Conservation (phyloP, 768 basidiomycete species). For the Jaapia argillacea region DNA sequence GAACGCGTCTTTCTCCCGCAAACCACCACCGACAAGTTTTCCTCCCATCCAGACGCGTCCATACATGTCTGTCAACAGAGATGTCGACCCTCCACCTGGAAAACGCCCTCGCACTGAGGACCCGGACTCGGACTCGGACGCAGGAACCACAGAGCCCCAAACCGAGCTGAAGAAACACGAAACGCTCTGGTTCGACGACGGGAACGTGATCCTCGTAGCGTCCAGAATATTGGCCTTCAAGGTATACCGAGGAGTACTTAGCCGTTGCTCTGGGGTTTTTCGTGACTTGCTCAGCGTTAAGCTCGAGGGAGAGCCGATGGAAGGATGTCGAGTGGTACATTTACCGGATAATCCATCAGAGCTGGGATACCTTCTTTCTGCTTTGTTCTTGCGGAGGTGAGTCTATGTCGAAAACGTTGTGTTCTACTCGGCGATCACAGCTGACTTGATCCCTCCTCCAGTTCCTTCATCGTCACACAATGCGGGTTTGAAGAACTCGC, state of each 20-base stretch:
- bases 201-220: not conserved
- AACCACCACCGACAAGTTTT: too few species aligned
- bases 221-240: not conserved
- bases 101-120: not conserved
- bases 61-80: too few species aligned
- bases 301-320: slow-evolving; percentile 2
- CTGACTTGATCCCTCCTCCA: too few species aligned
- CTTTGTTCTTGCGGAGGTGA: not conserved
- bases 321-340: slow-evolving; percentile 11
- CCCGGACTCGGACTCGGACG: too few species aligned
- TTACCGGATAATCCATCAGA: slow-evolving; percentile 6
- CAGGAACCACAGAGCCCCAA: not conserved
- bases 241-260: slow-evolving; percentile 3
- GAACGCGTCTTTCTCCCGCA: too few species aligned
- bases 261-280: slow-evolving; percentile 10
- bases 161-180: not conserved
- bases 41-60: too few species aligned
- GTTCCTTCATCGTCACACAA: not conserved
- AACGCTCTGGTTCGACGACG: not conserved
- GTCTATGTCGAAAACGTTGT: not conserved
- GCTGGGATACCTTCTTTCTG: not conserved
- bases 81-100: too few species aligned
- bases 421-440: too few species aligned
- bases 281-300: slow-evolving; percentile 9
- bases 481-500: not conserved